Base-by-base conservation (phyloP, 2,329 filamentous ascomycete genomes). In the Tolypocladium tropicale region DNA sequence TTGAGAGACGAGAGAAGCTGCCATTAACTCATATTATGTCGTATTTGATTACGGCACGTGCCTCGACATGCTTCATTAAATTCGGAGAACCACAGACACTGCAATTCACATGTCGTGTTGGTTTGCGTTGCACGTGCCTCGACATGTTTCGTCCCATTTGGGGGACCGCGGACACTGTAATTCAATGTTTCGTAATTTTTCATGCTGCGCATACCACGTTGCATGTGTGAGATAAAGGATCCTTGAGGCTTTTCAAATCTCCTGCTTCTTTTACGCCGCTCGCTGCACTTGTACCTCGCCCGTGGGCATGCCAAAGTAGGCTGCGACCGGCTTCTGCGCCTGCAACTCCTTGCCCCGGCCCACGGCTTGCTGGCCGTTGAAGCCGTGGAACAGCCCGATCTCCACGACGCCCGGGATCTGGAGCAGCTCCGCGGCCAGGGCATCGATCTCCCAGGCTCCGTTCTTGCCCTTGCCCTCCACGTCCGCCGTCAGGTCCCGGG, bases 221-320 rank as follows among this genome's bases (percentile, higher is more conserved):
- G n/a, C n/a, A n/a, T n/a, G n/a, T n/a, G n/a, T n/a, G n/a, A n/a
- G n/a, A n/a, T n/a, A n/a, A n/a, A n/a, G n/a, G n/a, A n/a, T n/a
- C n/a, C n/a, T n/a, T n/a, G n/a, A n/a, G n/a, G 39, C 37, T 21
- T 9, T 21, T 9, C 4, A 43, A 18, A 28, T 21, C 25, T 25
- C 11, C 3, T 30, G n/a, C 9, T 50, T 21, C 10, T 32, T 12
- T 18, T n/a, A n/a, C n/a, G 46, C 18, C 34, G 52, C 52, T 6
- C 63, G 67, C 55, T 71, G 69, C 33, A 71, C 64, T 53, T 72
- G 62, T 21, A 86, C 76, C 64, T 85, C 74, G 16, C 89, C 89
- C 66, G 90, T 88, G 49, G 87, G 82, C 83, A 94, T 89, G 37
- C 94, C 94, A 73, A 97, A 99, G 75, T 97, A 99, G 28, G 90